Evolutionary conservation across 306 rosid species (phyloP).

Genomic region (Oxytropis ochrocephala): DNA sequence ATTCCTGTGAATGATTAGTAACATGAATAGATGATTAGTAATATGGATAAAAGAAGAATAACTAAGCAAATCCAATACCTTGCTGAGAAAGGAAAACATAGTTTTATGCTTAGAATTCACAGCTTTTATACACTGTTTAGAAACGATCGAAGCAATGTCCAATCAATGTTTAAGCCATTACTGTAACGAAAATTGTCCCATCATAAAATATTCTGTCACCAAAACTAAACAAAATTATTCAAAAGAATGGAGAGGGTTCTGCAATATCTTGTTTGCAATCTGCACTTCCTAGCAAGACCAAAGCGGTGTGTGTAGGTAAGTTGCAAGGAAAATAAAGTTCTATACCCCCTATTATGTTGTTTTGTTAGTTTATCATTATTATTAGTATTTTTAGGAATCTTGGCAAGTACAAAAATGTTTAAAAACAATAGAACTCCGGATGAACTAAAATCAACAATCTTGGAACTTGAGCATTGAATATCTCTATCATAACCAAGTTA

Average conservation of each 20-base stretch:
- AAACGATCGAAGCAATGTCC: background rate
- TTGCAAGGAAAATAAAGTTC: constrained; percentile 10
- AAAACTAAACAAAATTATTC: background rate
- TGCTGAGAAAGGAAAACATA: background rate
- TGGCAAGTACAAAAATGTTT: background rate
- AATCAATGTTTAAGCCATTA: background rate
- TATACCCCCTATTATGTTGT: background rate
- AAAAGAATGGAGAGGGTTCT: background rate
- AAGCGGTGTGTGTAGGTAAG: background rate
- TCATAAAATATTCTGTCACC: background rate
- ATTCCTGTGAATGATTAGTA: constrained; percentile 48
- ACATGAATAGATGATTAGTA: background rate
- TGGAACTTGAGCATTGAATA: background rate
- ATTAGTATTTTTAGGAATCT: background rate
- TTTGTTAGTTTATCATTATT: background rate
- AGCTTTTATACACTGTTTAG: background rate
- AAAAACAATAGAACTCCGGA: background rate
- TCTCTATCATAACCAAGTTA: background rate
- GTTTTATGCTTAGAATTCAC: background rate
- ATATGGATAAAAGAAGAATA: constrained; percentile 1
- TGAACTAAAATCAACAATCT: background rate
- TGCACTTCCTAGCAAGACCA: background rate
- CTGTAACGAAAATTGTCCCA: background rate
- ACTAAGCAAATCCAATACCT: constrained; percentile 16
- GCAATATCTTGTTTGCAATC: background rate